These are phyloP conservation scores for Hyphopichia wangnamkhiaoensis DNA, from an alignment of 1,139 yeast species.

Conservation along the genomic window DNA sequence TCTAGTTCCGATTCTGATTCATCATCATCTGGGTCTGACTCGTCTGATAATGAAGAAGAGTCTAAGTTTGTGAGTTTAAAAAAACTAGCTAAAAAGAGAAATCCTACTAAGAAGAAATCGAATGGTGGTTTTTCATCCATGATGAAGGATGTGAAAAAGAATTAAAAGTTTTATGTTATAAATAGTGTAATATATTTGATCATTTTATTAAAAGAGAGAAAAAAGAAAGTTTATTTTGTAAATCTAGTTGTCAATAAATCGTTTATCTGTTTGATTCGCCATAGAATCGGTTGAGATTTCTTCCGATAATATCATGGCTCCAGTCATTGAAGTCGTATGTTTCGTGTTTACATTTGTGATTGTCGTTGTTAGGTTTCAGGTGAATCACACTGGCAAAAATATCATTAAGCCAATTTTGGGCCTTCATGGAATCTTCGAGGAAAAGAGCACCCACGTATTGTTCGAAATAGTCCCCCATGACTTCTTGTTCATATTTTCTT, in stretches of 20 bases:
- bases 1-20: constrained; percentile 22
- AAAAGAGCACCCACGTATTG: constrained; percentile 47
- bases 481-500: constrained; percentile 42
- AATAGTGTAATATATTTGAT: not conserved
- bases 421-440: constrained; percentile 40
- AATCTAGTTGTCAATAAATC: no score
- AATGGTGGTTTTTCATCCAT: constrained; percentile 52
- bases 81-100: constrained; percentile 4
- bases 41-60: constrained; percentile 2
- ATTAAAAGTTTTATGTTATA: not conserved
- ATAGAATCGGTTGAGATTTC: constrained; percentile 11
- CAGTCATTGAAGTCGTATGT: constrained; percentile 27
- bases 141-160: constrained; percentile 48
- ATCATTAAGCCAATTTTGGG: constrained; percentile 34
- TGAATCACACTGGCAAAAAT: constrained; percentile 33
- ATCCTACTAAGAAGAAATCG: constrained; percentile 26
- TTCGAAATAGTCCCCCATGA: constrained; percentile 47
- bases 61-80: constrained; percentile 7
- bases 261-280: no score
- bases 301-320: constrained; percentile 29
- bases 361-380: not conserved
- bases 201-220: no score
- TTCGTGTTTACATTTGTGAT: no score
- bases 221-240: not conserved
- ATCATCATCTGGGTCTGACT: constrained; percentile 5